Conservation (phyloP, 257 asterid genomes). For the Prunella vulgaris region DNA sequence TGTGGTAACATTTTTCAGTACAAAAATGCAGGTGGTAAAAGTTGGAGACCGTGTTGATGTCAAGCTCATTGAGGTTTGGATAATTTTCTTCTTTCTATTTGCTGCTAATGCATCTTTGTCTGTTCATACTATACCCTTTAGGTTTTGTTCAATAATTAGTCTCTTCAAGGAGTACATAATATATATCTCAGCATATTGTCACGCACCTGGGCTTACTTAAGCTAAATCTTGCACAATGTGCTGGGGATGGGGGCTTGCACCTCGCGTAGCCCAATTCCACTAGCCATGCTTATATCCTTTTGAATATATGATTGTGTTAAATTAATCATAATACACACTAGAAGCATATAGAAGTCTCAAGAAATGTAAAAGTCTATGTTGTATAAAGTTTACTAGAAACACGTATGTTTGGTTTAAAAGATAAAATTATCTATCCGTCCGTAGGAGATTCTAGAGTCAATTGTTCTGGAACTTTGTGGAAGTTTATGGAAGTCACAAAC, state of each 20-base stretch:
- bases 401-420: too few relatives aligned
- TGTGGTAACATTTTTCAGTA: constrained; percentile 23
- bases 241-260: too few relatives aligned
- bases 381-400: too few relatives aligned
- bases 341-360: neutral
- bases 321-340: too few relatives aligned
- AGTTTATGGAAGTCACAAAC: too few relatives aligned
- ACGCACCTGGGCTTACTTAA: too few relatives aligned
- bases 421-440: too few relatives aligned
- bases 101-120: constrained; percentile 4
- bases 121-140: neutral
- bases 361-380: neutral
- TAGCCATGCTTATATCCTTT: neutral
- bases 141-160: neutral
- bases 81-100: constrained; percentile 14
- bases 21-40: constrained; percentile 60
- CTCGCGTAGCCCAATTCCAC: neutral
- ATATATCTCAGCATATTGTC: neutral
- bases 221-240: too few relatives aligned
- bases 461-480: neutral
- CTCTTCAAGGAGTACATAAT: neutral
- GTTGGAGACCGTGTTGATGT: constrained; percentile 94
- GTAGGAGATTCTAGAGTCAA: neutral
- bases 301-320: neutral
- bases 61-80: constrained; percentile 85